Percentiles rank a stretch among this genome's conserved stretches.
Conservation (phyloP, 1,284 basidiomycete species). For the Chondrostereum purpureum region DNA sequence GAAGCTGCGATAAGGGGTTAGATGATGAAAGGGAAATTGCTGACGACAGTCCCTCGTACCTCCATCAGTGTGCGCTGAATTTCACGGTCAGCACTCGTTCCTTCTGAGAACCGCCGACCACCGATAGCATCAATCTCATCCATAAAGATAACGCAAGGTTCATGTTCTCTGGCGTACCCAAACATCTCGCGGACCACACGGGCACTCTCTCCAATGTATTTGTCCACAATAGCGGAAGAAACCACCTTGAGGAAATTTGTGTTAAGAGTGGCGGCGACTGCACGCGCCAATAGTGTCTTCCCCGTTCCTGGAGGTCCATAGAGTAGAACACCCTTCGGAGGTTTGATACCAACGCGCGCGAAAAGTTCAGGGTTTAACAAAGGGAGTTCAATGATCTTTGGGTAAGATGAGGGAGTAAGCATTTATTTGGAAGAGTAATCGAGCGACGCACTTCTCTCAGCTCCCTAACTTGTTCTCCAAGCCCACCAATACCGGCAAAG, state of each 20-base stretch:
- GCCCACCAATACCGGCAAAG: conserved; percentile 96
- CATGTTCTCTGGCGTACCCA: conserved; percentile 93
- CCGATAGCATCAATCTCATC: conserved; percentile 99
- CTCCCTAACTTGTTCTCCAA: conserved; percentile 95
- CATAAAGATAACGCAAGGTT: conserved; percentile 99
- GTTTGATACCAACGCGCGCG: conserved; percentile 91
- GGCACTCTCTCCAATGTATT: conserved; percentile 98
- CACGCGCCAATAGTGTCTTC: conserved; percentile 92
- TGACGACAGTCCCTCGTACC: conserved; percentile 34
- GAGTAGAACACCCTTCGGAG: conserved; percentile 89
- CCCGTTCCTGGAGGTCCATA: conserved; percentile 95
- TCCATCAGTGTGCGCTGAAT: conserved; percentile 99
- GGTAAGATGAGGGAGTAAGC: no score
- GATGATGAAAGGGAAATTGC: not conserved
- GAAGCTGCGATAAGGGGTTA: conserved; percentile 48
- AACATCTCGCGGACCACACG: conserved; percentile 98
- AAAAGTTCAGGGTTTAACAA: conserved; percentile 96
- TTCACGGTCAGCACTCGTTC: conserved; percentile 96
- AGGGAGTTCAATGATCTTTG: conserved; percentile 95
- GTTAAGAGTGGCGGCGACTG: conserved; percentile 91
- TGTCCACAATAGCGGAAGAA: conserved; percentile 98
- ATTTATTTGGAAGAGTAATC: not conserved
- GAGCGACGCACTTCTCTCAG: conserved; percentile 71
- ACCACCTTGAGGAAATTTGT: conserved; percentile 99
- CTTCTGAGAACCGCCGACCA: conserved; percentile 94